Base-by-base conservation (phyloP, 106 monocot species). In the Phalaenopsis aphrodite region DNA sequence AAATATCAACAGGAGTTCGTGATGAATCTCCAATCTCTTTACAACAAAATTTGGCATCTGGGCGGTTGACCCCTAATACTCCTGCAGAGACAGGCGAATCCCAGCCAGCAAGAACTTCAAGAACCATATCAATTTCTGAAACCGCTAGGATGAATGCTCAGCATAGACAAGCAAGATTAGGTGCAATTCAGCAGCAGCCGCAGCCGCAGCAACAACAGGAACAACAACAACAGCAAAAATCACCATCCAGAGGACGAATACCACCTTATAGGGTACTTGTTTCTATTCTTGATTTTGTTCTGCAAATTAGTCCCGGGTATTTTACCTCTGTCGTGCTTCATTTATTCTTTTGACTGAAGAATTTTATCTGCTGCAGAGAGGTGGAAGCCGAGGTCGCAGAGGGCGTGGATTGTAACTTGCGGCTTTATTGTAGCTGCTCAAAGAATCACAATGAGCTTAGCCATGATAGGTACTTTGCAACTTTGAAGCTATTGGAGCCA, bases 91-190 rank as follows among this genome's bases (percentile, higher is more conserved):
- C 47, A 0, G 83, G 83, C 41, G 86, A 86, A 81, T 67, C 82
- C 12, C 73, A 72, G 69, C 17, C 9, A 12, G 68, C 83, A 8
- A 75, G 83, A 47, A 75, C 37, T 11, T 81, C 81, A 7, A 85
- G 83, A 85, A 92, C 89, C 10, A 89, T 92, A 58, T 83, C 52
- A 12, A 46, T 92, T 41, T 0, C 78, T 1, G 85, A 82, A 77
- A 88, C 84, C 61, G 89, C 89, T 0, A 84, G 41, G 48, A 79
- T 72, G 38, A 87, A 86, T 82, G 85, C 90, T 46, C 76, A 23
- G 38, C 12, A 78, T 5, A 83, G 92, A 81, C 84, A 82, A 81
- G 80, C 71, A 0, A 41, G 87, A 41, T 78, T 82, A 42, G 30
- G 30, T 30, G 77, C 88, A 8, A 37, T 82, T 41, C 82, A 72